phyloP scores from a whole-genome alignment of 2,329 filamentous ascomycete genomes.

The Fusarium sacchari region DNA sequence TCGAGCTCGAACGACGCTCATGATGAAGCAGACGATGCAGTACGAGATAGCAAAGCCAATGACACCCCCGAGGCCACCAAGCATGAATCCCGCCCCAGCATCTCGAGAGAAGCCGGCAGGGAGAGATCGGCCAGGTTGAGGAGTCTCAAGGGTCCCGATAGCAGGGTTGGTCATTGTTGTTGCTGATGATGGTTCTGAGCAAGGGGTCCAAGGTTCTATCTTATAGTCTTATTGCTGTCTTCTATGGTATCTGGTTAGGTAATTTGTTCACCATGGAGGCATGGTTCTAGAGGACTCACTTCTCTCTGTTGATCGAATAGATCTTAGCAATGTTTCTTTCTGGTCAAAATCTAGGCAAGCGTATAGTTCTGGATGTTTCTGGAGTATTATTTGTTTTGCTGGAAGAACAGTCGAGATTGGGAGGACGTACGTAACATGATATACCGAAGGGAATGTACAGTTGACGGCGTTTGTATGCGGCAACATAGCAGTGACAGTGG shows the following conservation, averaged over 20 bases:
- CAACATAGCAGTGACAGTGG: conserved; percentile 6
- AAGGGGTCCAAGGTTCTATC: too few species aligned
- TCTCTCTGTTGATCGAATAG: not conserved
- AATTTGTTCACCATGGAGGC: not conserved
- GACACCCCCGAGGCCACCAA: conserved; percentile 17
- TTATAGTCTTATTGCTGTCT: not conserved
- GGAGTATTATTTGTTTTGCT: not conserved
- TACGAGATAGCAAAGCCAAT: conserved; percentile 24
- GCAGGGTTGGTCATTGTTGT: not conserved
- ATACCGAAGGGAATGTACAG: not conserved
- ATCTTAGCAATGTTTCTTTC: not conserved
- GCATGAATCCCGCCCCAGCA: conserved; percentile 20
- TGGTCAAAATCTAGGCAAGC: not conserved
- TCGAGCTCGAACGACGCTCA: not conserved
- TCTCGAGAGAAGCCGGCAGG: conserved; percentile 6
- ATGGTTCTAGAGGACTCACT: not conserved
- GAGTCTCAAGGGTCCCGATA: not conserved
- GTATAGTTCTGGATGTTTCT: not conserved
- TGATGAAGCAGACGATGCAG: conserved; percentile 2
- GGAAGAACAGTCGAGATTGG: not conserved
- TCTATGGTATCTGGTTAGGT: not conserved
- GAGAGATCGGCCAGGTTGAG: not conserved
- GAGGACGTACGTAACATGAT: not conserved
- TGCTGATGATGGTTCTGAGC: not conserved
- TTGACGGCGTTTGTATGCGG: not conserved